Percentiles rank a stretch among this genome's conserved stretches.
Conservation (phyloP, 352 stramenopile species). For the Pythium utonaiense region DNA sequence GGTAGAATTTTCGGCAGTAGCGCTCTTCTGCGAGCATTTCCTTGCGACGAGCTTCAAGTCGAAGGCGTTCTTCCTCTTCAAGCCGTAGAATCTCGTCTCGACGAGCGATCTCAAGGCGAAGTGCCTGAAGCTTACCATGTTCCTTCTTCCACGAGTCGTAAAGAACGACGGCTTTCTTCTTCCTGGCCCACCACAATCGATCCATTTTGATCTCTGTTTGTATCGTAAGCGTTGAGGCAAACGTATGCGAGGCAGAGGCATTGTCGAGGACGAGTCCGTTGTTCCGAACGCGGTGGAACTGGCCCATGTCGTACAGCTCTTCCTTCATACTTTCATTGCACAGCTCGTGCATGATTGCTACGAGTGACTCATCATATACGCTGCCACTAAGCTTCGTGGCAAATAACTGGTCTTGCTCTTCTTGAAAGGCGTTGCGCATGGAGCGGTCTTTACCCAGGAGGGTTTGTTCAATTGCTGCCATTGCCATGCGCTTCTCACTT, state of each 20-base stretch:
- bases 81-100: constrained; percentile 49
- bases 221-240: background rate
- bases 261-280: background rate
- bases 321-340: constrained; percentile 27
- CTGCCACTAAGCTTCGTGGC: constrained; percentile 18
- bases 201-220: constrained; percentile 26
- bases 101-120: constrained; percentile 47
- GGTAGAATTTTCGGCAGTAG: constrained; percentile 55
- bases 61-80: constrained; percentile 44
- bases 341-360: constrained; percentile 23
- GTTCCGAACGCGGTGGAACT: constrained; percentile 5
- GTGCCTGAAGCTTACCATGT: constrained; percentile 34
- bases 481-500: constrained; percentile 60
- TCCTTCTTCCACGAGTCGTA: constrained; percentile 42
- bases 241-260: background rate
- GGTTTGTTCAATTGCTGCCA: constrained; percentile 46
- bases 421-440: constrained; percentile 27
- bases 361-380: constrained; percentile 27
- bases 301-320: constrained; percentile 1
- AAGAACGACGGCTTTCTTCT: constrained; percentile 34
- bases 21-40: constrained; percentile 73
- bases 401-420: constrained; percentile 32
- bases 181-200: constrained; percentile 40
- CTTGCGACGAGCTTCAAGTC: constrained; percentile 38
- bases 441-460: constrained; percentile 33